phyloP scores from a whole-genome alignment of 1,284 basidiomycete genomes.

The Wolfiporia cocos region DNA sequence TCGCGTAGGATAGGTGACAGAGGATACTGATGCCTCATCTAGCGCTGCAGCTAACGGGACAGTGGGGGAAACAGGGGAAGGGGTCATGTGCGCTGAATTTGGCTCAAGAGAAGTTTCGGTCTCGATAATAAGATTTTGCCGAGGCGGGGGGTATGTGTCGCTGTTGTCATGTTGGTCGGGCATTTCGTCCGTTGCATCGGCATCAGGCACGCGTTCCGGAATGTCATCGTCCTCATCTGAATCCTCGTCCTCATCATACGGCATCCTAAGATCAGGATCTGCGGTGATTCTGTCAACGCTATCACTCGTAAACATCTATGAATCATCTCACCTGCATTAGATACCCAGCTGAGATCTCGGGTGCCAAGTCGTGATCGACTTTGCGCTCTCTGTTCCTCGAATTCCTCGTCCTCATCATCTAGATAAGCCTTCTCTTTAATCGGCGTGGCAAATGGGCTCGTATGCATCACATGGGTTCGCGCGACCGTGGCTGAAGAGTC shows the following conservation, averaged over 20 bases:
- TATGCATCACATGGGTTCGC: constrained; percentile 44
- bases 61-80: constrained; percentile 44
- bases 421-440: constrained; percentile 49
- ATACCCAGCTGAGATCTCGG: constrained; percentile 65
- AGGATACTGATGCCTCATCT: constrained; percentile 28
- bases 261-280: constrained; percentile 49
- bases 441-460: constrained; percentile 69
- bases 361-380: constrained; percentile 19
- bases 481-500: constrained; percentile 34
- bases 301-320: no score
- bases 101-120: constrained; percentile 51
- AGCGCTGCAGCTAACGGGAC: constrained; percentile 32
- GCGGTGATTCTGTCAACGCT: no score
- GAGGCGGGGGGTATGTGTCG: constrained; percentile 36
- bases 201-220: constrained; percentile 26
- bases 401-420: constrained; percentile 60
- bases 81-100: constrained; percentile 36
- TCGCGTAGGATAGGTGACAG: constrained; percentile 48
- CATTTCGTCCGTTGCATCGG: constrained; percentile 25
- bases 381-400: constrained; percentile 46
- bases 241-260: constrained; percentile 46
- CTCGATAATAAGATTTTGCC: constrained; percentile 55
- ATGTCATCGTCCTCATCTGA: constrained; percentile 39
- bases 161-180: constrained; percentile 14
- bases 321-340: constrained; percentile 59